These are phyloP conservation scores for Ogataea saltuana DNA, from an alignment of 805 yeast genomes.

Conservation along the genomic window DNA sequence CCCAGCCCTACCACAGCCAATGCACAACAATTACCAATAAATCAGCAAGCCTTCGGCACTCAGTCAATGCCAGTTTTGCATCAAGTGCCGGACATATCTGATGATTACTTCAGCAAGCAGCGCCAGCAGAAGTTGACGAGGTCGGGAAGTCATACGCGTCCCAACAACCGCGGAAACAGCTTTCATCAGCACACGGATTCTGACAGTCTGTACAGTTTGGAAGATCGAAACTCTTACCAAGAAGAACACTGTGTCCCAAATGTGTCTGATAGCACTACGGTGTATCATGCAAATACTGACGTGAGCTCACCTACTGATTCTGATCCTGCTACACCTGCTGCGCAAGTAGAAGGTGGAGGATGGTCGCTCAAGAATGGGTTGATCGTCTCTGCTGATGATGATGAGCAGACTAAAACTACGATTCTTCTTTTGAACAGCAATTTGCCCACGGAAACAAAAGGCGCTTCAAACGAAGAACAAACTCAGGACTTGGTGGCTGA, in stretches of 20 bases:
- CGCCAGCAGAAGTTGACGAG: slow-evolving; percentile 6
- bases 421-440: background rate
- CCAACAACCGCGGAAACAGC: background rate
- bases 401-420: background rate
- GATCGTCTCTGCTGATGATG: slow-evolving; percentile 9
- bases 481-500: slow-evolving; percentile 23
- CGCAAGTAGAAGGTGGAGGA: slow-evolving; percentile 14
- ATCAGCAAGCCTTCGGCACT: slow-evolving; percentile 4
- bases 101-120: slow-evolving; percentile 29
- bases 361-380: slow-evolving; percentile 23
- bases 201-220: slow-evolving; percentile 22
- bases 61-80: slow-evolving; percentile 15
- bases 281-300: slow-evolving; percentile 1
- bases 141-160: background rate
- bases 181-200: slow-evolving; percentile 9
- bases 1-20: background rate
- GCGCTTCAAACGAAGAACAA: slow-evolving; percentile 1
- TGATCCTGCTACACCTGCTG: background rate
- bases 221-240: slow-evolving; percentile 11
- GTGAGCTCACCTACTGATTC: background rate
- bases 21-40: slow-evolving; percentile 1
- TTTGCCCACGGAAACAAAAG: background rate
- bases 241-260: slow-evolving; percentile 1
- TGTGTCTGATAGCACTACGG: background rate
- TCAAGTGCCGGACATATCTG: slow-evolving; percentile 26